These are phyloP conservation scores for Argentina anserina DNA, from an alignment of 306 rosid species.

Conservation along the genomic window DNA sequence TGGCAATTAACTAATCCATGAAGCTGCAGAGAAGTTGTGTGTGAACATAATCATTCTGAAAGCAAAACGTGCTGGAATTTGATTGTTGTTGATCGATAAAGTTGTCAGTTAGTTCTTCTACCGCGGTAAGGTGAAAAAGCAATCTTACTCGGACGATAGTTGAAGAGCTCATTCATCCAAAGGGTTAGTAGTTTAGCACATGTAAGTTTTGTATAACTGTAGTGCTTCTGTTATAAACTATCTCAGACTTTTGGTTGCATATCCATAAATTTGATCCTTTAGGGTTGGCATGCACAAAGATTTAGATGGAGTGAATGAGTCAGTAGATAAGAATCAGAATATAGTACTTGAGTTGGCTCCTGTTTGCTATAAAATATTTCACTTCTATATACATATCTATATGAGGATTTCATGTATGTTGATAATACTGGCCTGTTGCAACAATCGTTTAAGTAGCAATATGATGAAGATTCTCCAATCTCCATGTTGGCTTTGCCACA, in stretches of 20 bases:
- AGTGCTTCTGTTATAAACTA: not conserved
- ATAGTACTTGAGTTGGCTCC: not conserved
- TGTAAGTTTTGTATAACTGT: not conserved
- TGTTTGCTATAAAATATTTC: conserved; percentile 1
- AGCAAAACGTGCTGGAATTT: not conserved
- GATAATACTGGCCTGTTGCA: conserved; percentile 26
- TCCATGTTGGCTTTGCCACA: conserved; percentile 31
- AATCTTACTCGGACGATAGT: not conserved
- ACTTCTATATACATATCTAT: conserved; percentile 9
- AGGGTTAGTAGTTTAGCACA: not conserved
- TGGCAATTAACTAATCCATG: not conserved
- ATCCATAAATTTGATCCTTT: conserved; percentile 1
- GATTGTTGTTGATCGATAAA: not conserved
- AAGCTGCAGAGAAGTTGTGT: conserved; percentile 1
- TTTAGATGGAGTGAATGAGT: not conserved
- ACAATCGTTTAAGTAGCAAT: conserved; percentile 20
- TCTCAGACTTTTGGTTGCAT: not conserved
- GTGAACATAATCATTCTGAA: conserved; percentile 6
- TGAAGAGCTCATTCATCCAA: not conserved
- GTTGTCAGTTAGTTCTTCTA: not conserved
- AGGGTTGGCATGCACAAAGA: not conserved
- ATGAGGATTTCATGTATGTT: conserved; percentile 14
- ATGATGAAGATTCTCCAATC: conserved; percentile 55
- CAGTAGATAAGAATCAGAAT: conserved; percentile 2
- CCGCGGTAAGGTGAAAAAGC: not conserved